A percentile compares a stretch with the other conserved stretches of the same genome.
phyloP scores from a whole-genome alignment of 306 rosid genomes.

The Lathyrus oleraceus region DNA sequence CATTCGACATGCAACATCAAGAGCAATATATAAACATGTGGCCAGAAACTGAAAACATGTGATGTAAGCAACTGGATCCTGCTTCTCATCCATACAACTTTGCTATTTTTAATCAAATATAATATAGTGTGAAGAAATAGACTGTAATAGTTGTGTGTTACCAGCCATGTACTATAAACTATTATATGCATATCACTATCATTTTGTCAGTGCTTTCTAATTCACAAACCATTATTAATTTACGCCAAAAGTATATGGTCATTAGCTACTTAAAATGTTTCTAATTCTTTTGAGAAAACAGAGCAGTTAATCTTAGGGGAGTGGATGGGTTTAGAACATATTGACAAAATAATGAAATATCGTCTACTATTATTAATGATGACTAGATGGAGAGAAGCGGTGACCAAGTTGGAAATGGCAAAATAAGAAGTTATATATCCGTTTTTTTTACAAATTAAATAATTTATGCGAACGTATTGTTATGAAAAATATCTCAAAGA shows the following conservation, averaged over 20 bases:
- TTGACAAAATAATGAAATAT: background rate
- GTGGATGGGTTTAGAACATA: background rate
- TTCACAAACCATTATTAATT: slow-evolving; percentile 37
- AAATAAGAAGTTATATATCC: background rate
- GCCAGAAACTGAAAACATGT: slow-evolving; percentile 8
- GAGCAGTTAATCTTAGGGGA: background rate
- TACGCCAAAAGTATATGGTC: slow-evolving; percentile 19
- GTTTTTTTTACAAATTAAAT: no score
- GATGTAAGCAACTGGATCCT: slow-evolving; percentile 18
- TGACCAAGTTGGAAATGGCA: background rate
- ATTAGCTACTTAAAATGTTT: background rate
- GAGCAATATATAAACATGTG: background rate
- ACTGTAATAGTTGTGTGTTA: slow-evolving; percentile 4
- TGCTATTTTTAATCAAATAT: slow-evolving; percentile 17
- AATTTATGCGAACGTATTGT: no score
- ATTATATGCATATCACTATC: slow-evolving; percentile 23
- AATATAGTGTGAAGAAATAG: slow-evolving; percentile 4
- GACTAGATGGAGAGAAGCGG: background rate
- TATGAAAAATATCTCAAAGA: no score
- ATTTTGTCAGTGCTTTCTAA: slow-evolving; percentile 42
- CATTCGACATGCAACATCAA: slow-evolving; percentile 43
- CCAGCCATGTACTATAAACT: slow-evolving; percentile 11
- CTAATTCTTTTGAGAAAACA: background rate
- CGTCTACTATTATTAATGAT: background rate
- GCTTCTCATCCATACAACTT: slow-evolving; percentile 15